Evolutionary conservation across 192 early-diverging fungal genomes (phyloP), one percentile per base, ranked within the genome.

Genomic region (Coemansia sp.): DNA sequence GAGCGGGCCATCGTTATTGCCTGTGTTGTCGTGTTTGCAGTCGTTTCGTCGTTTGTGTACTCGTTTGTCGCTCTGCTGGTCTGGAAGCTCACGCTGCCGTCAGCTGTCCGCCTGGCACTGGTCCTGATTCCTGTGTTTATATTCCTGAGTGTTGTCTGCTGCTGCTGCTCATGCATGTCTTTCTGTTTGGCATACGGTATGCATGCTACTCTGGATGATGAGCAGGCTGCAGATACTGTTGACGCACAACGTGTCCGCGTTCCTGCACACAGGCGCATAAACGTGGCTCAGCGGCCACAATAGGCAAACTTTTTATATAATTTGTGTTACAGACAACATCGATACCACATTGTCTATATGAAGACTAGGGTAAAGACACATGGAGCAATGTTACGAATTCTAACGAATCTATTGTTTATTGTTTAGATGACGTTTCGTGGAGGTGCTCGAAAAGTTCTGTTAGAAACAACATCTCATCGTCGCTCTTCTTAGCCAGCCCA

Each of bases 121-220:
- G 83, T 89, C 0, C 62, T 91, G 47, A 75, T 88, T 19, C 89
- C 89, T 9, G 67, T 87, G 14, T 91, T 91, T 63, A 71, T 87
- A 59, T 83, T 80, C 10, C 63, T 67, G 41, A 44, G 48, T 3
- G n/a, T 56, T 19, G 49, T 48, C 14, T 80, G 72, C 60, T 75
- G 72, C 66, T 71, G 66, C 57, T 70, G 68, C 58, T 59, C 72
- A 7, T 75, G 71, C 33, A 17, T 71, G 7, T 60, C 68, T 18
- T 53, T 65, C 57, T 66, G 64, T 15, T 40, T 78, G 57, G 54
- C 68, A 9, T 78, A 60, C 21, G 74, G 74, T 13, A 64, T 78
- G 30, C 57, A 67, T 15, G 64, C 74, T 11, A 54, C 73, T 8
- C 50, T 66, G 59, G 73, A 76, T 43, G 66, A 66, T 15, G 67